Percentiles rank a stretch among this genome's conserved stretches.
Conservation (phyloP, 2,329 filamentous ascomycete species). For the Xenoacremonium recifei region DNA sequence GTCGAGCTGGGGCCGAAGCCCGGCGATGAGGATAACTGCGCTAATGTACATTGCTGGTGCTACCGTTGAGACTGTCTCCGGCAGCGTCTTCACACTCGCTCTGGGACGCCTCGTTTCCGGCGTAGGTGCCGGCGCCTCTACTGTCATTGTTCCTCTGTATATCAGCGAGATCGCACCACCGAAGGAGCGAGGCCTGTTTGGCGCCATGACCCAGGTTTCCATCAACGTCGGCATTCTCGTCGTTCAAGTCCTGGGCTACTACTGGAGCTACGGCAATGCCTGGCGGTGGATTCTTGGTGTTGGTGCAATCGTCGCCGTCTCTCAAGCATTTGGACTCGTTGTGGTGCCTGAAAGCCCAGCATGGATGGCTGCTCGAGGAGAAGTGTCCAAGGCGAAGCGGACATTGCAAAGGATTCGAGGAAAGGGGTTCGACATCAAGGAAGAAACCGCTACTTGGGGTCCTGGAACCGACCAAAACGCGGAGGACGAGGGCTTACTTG, state of each 20-base stretch:
- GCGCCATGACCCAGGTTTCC: slow-evolving; percentile 84
- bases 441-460: slow-evolving; percentile 68
- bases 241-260: slow-evolving; percentile 83
- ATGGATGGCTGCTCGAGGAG: slow-evolving; percentile 74
- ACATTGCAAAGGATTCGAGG: slow-evolving; percentile 77
- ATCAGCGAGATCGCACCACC: slow-evolving; percentile 88
- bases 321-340: slow-evolving; percentile 69
- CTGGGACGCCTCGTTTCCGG: slow-evolving; percentile 78
- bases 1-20: slow-evolving; percentile 70
- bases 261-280: slow-evolving; percentile 72
- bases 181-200: slow-evolving; percentile 73
- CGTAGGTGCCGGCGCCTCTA: slow-evolving; percentile 80
- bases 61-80: slow-evolving; percentile 69
- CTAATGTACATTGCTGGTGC: slow-evolving; percentile 76
- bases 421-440: slow-evolving; percentile 62
- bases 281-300: slow-evolving; percentile 83
- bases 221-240: slow-evolving; percentile 88
- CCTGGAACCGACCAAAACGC: slow-evolving; percentile 40
- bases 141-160: slow-evolving; percentile 92
- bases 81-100: slow-evolving; percentile 64
- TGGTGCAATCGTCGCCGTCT: slow-evolving; percentile 65
- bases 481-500: slow-evolving; percentile 71
- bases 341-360: slow-evolving; percentile 84
- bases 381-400: slow-evolving; percentile 58
- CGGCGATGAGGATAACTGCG: slow-evolving; percentile 75